phyloP scores from a whole-genome alignment of 768 basidiomycete species.

The Nidularia pulvinata region DNA sequence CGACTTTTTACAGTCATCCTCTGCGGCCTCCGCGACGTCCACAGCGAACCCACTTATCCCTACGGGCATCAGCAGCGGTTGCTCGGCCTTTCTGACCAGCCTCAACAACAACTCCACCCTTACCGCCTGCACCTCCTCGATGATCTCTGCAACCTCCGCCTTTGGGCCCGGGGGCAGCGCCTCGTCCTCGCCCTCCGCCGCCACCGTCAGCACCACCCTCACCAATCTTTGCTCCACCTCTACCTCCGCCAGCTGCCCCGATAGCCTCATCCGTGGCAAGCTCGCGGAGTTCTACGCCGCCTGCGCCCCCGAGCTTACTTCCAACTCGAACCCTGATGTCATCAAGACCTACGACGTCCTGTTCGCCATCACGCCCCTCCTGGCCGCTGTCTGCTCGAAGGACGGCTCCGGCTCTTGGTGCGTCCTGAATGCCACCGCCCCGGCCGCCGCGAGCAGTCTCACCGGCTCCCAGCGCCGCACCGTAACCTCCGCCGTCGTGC shows the following conservation, averaged over 20 bases:
- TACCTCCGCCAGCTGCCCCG: conserved; percentile 49
- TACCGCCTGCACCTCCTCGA: conserved; percentile 55
- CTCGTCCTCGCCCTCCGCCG: conserved; percentile 32
- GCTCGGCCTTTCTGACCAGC: conserved; percentile 54
- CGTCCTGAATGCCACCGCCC: conserved; percentile 40
- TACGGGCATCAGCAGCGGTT: conserved; percentile 52
- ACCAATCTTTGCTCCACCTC: conserved; percentile 49
- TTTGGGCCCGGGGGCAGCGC: conserved; percentile 51
- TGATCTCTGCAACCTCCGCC: conserved; percentile 57
- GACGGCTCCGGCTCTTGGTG: conserved; percentile 74
- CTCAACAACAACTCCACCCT: conserved; percentile 67
- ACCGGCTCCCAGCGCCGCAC: conserved; percentile 15
- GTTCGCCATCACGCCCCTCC: conserved; percentile 69
- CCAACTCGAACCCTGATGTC: conserved; percentile 45
- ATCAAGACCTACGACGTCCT: conserved; percentile 76
- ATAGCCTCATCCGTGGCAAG: conserved; percentile 53
- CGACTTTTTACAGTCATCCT: conserved; percentile 12
- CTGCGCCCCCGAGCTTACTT: conserved; percentile 73
- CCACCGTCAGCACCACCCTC: conserved; percentile 52
- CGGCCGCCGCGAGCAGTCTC: conserved; percentile 14
- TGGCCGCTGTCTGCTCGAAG: conserved; percentile 72
- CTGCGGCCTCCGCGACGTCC: conserved; percentile 17
- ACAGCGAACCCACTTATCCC: conserved; percentile 62
- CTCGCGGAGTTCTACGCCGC: conserved; percentile 70
- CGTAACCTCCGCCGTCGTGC: conserved; percentile 33